phyloP scores from a whole-genome alignment of 2,329 filamentous ascomycete species.

The Dothistroma septosporum region DNA sequence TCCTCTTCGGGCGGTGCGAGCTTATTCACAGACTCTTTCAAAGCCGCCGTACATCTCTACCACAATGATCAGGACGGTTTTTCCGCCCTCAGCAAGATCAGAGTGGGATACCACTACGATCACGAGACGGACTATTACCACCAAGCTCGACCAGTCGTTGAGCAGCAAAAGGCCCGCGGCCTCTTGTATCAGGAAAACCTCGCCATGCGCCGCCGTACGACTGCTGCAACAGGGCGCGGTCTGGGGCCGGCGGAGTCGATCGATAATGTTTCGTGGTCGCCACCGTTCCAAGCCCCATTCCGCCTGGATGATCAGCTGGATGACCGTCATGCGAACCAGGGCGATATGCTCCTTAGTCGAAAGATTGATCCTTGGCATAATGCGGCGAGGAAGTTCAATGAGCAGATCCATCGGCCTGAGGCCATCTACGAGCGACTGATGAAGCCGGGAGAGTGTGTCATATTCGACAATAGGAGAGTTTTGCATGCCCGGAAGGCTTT shows the following conservation, averaged over 20 bases:
- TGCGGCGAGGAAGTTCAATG: constrained; percentile 55
- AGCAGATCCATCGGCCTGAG: constrained; percentile 53
- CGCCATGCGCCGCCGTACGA: background rate
- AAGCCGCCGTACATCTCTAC: constrained; percentile 48
- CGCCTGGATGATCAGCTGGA: background rate
- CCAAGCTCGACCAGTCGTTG: constrained; percentile 27
- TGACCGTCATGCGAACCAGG: background rate
- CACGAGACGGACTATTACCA: constrained; percentile 41
- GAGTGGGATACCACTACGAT: constrained; percentile 47
- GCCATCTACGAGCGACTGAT: constrained; percentile 69
- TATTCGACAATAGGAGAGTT: constrained; percentile 89
- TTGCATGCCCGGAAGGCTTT: constrained; percentile 79
- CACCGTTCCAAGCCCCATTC: constrained; percentile 37
- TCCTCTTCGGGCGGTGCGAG: constrained; percentile 76
- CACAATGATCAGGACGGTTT: constrained; percentile 17
- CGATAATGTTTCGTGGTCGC: constrained; percentile 35
- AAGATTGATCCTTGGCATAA: constrained; percentile 41
- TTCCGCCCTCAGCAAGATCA: constrained; percentile 6
- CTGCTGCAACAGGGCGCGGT: background rate
- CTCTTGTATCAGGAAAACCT: too few species aligned
- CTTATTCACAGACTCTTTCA: constrained; percentile 74
- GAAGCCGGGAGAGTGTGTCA: constrained; percentile 76
- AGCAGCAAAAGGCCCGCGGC: constrained; percentile 10
- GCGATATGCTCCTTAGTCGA: background rate
- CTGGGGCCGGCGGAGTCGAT: constrained; percentile 22